A percentile compares a stretch with the other conserved stretches of the same genome.
phyloP scores from a whole-genome alignment of 495 filamentous ascomycete species.

The Daldinia caldariorum region DNA sequence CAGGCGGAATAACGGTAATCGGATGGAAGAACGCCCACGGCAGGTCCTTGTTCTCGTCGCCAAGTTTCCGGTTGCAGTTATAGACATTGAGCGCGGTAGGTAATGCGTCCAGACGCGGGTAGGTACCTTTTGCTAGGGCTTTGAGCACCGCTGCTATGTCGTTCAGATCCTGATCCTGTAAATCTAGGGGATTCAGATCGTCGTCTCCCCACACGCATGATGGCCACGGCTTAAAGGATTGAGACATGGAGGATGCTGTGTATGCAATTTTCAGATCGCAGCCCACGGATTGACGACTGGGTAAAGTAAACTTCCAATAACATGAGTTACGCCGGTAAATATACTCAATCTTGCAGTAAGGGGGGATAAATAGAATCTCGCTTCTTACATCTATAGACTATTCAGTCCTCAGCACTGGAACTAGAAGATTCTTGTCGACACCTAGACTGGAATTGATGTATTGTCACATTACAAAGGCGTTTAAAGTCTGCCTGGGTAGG shows the following conservation, averaged over 20 bases:
- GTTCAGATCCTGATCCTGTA: conserved; percentile 21
- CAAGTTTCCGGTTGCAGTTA: conserved; percentile 17
- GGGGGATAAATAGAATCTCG: no score
- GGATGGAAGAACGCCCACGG: conserved; percentile 38
- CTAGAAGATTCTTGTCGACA: no score
- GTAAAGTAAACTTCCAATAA: not conserved
- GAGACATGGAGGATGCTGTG: not conserved
- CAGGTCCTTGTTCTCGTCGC: not conserved
- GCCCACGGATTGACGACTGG: not conserved
- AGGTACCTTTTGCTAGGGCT: conserved; percentile 18
- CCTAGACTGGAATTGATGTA: no score
- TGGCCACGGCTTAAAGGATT: conserved; percentile 3
- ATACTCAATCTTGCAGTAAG: no score
- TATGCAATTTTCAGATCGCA: not conserved
- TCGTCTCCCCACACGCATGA: conserved; percentile 8
- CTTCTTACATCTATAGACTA: no score
- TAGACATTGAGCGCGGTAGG: conserved; percentile 37
- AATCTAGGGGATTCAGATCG: conserved; percentile 5
- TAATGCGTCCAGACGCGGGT: conserved; percentile 32
- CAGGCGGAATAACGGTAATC: conserved; percentile 25
- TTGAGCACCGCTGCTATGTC: conserved; percentile 27
- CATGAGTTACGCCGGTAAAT: not conserved
- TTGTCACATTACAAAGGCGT: no score
- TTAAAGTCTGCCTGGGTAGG: no score
- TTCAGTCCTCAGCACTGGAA: no score